These are phyloP conservation scores for Neurospora sp. DNA, from an alignment of 495 filamentous ascomycete genomes.

Conservation along the genomic window DNA sequence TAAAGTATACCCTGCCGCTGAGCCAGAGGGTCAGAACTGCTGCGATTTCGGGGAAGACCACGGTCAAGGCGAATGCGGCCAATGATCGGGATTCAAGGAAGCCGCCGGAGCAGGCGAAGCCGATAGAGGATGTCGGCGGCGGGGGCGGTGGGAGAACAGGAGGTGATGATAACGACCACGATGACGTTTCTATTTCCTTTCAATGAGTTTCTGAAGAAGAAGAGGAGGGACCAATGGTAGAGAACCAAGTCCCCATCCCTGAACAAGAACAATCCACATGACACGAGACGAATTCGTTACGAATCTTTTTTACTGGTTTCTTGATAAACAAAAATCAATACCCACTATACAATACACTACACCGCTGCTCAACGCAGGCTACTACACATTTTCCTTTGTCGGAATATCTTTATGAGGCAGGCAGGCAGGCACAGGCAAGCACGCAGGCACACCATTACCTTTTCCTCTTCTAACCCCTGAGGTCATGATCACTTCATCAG, in stretches of 20 bases:
- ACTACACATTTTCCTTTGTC: not conserved
- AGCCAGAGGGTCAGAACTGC: slow-evolving; percentile 53
- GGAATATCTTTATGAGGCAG: not conserved
- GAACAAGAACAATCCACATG: not conserved
- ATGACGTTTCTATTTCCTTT: not conserved
- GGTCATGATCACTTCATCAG: not conserved
- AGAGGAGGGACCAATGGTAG: not conserved
- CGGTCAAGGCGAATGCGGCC: slow-evolving; percentile 40
- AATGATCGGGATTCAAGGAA: slow-evolving; percentile 20
- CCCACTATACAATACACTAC: not conserved
- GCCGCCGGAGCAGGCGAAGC: not conserved
- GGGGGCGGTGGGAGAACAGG: not conserved
- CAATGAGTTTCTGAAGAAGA: not conserved
- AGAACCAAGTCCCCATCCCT: not conserved
- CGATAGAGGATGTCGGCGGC: not conserved
- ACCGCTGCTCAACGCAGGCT: not conserved
- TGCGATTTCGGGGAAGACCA: slow-evolving; percentile 38
- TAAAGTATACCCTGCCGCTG: slow-evolving; percentile 83
- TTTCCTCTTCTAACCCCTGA: not conserved
- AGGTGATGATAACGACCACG: not conserved
- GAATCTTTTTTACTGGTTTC: not conserved
- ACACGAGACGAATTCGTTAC: not conserved
- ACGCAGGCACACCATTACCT: not conserved
- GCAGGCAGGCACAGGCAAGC: not conserved
- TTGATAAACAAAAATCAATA: not conserved